Evolutionary conservation across 2,329 filamentous ascomycete genomes (phyloP).

Genomic region (Fusarium camptoceras): DNA sequence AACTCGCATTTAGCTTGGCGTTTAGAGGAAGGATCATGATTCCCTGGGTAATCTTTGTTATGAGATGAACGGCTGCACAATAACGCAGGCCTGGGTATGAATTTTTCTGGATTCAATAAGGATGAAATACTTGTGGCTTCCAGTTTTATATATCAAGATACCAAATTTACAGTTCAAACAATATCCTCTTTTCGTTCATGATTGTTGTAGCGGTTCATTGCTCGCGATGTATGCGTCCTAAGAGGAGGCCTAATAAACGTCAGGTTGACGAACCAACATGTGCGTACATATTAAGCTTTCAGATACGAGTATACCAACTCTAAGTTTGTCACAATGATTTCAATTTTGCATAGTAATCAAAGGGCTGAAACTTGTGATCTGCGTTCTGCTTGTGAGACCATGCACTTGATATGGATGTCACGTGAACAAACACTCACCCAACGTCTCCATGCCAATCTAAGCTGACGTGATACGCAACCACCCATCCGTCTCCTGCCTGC

Average conservation of each 20-base stretch:
- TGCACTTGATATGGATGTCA: neutral
- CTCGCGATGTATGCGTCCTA: too few relatives aligned
- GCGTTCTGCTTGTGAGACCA: neutral
- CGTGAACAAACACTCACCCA: slow-evolving; percentile 3
- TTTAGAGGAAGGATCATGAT: slow-evolving; percentile 34
- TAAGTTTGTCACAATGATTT: neutral
- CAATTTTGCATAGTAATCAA: neutral
- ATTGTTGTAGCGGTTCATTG: too few relatives aligned
- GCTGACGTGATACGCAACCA: slow-evolving; percentile 4
- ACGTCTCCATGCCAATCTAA: neutral
- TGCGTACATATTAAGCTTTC: neutral
- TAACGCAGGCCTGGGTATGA: slow-evolving; percentile 2
- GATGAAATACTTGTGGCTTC: neutral
- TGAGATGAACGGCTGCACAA: slow-evolving; percentile 4
- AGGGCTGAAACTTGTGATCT: neutral
- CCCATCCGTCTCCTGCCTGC: neutral
- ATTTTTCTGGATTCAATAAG: slow-evolving; percentile 8
- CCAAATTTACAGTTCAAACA: slow-evolving; percentile 20
- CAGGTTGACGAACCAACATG: neutral
- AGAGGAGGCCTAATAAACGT: neutral
- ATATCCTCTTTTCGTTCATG: neutral
- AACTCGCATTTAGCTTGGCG: slow-evolving; percentile 43
- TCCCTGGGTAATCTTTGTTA: slow-evolving; percentile 23
- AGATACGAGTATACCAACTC: neutral
- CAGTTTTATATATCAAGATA: slow-evolving; percentile 19